A percentile compares a stretch with the other conserved stretches of the same genome.
Conservation (phyloP, 202 grass and related monocot genomes). For the Carex sylvatica region DNA sequence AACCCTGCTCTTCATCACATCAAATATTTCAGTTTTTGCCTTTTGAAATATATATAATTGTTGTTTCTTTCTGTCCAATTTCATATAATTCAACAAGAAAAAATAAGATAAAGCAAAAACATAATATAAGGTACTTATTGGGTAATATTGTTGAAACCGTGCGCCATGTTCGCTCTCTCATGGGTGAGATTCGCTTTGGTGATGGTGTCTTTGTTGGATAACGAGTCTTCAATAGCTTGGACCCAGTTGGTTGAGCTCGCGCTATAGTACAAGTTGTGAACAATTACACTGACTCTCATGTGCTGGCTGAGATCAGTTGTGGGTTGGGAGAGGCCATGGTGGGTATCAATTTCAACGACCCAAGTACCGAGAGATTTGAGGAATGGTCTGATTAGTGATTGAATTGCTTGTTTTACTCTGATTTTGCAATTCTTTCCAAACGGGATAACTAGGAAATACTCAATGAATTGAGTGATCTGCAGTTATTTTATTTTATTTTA, state of each 20-base stretch:
- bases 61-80: no score
- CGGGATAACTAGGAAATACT: not conserved
- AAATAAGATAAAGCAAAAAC: no score
- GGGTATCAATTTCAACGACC: slow-evolving; percentile 12
- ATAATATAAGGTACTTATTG: no score
- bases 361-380: not conserved
- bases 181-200: slow-evolving; percentile 36
- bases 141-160: slow-evolving; percentile 44
- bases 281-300: slow-evolving; percentile 34
- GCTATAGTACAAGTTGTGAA: slow-evolving; percentile 44
- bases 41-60: no score
- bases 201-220: slow-evolving; percentile 45
- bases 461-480: not conserved
- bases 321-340: slow-evolving; percentile 36
- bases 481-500: not conserved
- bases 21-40: no score
- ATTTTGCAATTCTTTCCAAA: not conserved
- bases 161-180: slow-evolving; percentile 43
- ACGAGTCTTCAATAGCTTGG: slow-evolving; percentile 41
- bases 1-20: no score
- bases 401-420: not conserved
- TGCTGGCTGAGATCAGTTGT: slow-evolving; percentile 31
- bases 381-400: slow-evolving; percentile 28
- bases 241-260: slow-evolving; percentile 26
- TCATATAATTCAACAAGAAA: no score